Evolutionary conservation across 352 stramenopile species (phyloP).

Genomic region (Pythium folliculosum): DNA sequence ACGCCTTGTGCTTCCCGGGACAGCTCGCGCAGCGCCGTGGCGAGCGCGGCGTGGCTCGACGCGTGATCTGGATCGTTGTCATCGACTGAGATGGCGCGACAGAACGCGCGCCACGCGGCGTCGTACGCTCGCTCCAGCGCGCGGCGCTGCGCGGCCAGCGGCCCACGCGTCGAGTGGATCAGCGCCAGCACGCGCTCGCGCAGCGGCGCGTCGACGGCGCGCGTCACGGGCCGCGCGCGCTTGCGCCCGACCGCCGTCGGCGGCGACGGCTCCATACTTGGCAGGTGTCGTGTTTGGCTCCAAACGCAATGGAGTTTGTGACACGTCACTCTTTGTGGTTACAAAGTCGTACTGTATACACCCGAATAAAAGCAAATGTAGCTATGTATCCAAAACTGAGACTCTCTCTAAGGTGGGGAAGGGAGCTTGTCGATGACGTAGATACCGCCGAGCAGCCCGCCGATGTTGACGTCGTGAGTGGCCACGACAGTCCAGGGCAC

Average conservation of each 20-base stretch:
- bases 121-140: conserved; percentile 15
- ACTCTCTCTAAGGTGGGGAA: not conserved
- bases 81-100: not conserved
- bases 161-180: conserved; percentile 15
- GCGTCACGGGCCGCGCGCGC: conserved; percentile 17
- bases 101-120: conserved; percentile 19
- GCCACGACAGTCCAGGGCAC: conserved; percentile 40
- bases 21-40: not conserved
- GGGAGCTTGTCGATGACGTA: conserved; percentile 40
- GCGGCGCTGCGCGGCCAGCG: not conserved
- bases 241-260: conserved; percentile 14
- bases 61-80: not conserved
- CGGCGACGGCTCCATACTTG: not conserved
- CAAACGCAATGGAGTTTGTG: not conserved
- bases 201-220: conserved; percentile 12
- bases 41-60: not conserved
- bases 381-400: not conserved
- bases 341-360: not conserved
- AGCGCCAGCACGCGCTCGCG: conserved; percentile 30
- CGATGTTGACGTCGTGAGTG: conserved; percentile 74
- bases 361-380: conserved; percentile 9
- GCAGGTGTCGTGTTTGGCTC: not conserved
- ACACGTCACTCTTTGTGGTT: conserved; percentile 3
- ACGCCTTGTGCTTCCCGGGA: not conserved
- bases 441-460: conserved; percentile 57